Evolutionary conservation across 768 basidiomycete species (phyloP).

Genomic region (Suillus hirtellus): DNA sequence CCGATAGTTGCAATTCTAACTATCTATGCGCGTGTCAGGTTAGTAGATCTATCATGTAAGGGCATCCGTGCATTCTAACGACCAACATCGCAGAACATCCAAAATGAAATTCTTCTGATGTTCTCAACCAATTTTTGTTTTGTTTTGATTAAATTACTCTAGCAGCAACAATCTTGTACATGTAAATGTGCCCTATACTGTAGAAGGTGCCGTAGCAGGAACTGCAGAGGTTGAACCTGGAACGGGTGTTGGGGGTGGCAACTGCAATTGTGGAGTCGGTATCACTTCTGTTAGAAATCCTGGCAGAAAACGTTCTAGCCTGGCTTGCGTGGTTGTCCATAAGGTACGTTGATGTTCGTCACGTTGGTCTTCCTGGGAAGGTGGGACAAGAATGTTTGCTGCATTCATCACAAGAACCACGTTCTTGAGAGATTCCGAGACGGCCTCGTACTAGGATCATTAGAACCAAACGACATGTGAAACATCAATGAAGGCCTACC

Average conservation of each 20-base stretch:
- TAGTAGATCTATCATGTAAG: slow-evolving; percentile 18
- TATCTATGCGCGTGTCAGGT: slow-evolving; percentile 56
- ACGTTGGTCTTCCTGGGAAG: slow-evolving; percentile 43
- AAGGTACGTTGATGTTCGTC: slow-evolving; percentile 65
- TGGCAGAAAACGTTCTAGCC: slow-evolving; percentile 89
- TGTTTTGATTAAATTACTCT: slow-evolving; percentile 2
- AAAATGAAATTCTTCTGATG: slow-evolving; percentile 62
- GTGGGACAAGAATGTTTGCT: slow-evolving; percentile 75
- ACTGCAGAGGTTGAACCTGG: slow-evolving; percentile 2
- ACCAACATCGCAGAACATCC: slow-evolving; percentile 43
- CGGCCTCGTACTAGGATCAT: slow-evolving; percentile 77
- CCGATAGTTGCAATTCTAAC: slow-evolving; percentile 47
- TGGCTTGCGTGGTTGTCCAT: slow-evolving; percentile 84
- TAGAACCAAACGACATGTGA: slow-evolving; percentile 4
- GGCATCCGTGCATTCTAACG: slow-evolving; percentile 6
- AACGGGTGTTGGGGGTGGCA: slow-evolving; percentile 12
- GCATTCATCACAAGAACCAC: slow-evolving; percentile 96
- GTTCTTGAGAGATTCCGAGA: slow-evolving; percentile 96
- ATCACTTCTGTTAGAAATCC: slow-evolving; percentile 81
- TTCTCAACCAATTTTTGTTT: background rate
- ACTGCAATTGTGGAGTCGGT: slow-evolving; percentile 35
- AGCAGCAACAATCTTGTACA: slow-evolving; percentile 9
- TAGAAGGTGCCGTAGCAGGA: slow-evolving; percentile 16
- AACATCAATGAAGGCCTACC: slow-evolving; percentile 47
- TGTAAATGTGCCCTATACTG: slow-evolving; percentile 7